Evolutionary conservation across 441 rosid species (phyloP).

Genomic region (Kokia cookei): DNA sequence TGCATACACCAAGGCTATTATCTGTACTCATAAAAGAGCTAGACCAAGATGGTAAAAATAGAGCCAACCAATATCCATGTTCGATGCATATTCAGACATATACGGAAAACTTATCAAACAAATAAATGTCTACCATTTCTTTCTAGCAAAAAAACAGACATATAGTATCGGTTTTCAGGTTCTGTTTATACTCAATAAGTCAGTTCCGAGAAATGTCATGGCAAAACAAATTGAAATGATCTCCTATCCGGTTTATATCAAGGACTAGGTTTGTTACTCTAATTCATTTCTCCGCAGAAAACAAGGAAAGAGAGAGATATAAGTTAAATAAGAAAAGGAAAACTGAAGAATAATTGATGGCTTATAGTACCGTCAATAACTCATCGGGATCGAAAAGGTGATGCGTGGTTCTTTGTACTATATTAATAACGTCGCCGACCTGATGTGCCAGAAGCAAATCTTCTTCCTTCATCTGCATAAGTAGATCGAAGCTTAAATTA

Average conservation of each 20-base stretch:
- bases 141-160: no score
- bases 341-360: not conserved
- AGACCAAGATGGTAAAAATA: not conserved
- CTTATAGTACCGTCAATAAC: constrained; percentile 55
- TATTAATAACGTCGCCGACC: constrained; percentile 81
- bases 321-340: not conserved
- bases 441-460: constrained; percentile 80
- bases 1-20: not conserved
- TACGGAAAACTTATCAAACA: no score
- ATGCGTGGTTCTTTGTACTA: constrained; percentile 78
- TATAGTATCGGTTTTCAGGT: no score
- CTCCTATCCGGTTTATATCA: no score
- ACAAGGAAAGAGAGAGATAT: no score
- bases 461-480: constrained; percentile 86
- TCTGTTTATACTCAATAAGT: no score
- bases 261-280: no score
- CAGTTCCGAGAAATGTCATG: no score
- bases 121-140: no score
- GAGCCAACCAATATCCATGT: not conserved
- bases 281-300: no score
- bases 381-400: constrained; percentile 96
- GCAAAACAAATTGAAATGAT: no score
- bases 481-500: not conserved
- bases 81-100: no score
- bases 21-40: not conserved